phyloP scores from a whole-genome alignment of 2,329 filamentous ascomycete species.

The Trichoderma koningii region DNA sequence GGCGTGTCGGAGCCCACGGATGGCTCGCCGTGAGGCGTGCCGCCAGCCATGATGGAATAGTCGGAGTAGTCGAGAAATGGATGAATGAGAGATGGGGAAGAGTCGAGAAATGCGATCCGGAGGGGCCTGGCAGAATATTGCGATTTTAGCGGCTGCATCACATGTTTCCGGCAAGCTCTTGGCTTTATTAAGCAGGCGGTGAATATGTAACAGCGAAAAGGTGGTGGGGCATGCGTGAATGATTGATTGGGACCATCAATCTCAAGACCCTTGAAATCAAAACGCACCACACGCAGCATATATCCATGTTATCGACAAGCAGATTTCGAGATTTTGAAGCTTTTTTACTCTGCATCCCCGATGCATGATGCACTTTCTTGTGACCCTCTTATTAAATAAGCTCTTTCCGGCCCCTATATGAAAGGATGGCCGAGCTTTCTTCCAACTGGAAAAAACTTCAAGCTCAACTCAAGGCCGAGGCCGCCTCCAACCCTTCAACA shows the following conservation, averaged over 20 bases:
- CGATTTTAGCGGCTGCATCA: neutral
- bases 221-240: neutral
- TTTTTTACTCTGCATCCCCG: neutral
- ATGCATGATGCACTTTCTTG: slow-evolving; percentile 1
- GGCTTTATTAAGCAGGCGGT: slow-evolving; percentile 22
- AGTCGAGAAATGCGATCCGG: slow-evolving; percentile 3
- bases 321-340: too few relatives aligned
- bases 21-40: slow-evolving; percentile 52
- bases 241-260: too few relatives aligned
- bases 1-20: slow-evolving; percentile 60
- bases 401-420: neutral
- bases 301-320: too few relatives aligned
- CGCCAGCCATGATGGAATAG: slow-evolving; percentile 55
- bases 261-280: too few relatives aligned
- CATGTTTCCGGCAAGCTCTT: neutral
- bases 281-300: too few relatives aligned
- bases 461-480: slow-evolving; percentile 56
- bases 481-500: slow-evolving; percentile 42
- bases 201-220: too few relatives aligned
- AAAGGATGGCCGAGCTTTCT: slow-evolving; percentile 52
- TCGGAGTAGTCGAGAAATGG: slow-evolving; percentile 14
- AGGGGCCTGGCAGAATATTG: slow-evolving; percentile 26
- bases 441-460: slow-evolving; percentile 81
- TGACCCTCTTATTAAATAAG: neutral
- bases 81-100: slow-evolving; percentile 11